Base-by-base conservation (phyloP, 495 filamentous ascomycete genomes). In the Aspergillus leporis region DNA sequence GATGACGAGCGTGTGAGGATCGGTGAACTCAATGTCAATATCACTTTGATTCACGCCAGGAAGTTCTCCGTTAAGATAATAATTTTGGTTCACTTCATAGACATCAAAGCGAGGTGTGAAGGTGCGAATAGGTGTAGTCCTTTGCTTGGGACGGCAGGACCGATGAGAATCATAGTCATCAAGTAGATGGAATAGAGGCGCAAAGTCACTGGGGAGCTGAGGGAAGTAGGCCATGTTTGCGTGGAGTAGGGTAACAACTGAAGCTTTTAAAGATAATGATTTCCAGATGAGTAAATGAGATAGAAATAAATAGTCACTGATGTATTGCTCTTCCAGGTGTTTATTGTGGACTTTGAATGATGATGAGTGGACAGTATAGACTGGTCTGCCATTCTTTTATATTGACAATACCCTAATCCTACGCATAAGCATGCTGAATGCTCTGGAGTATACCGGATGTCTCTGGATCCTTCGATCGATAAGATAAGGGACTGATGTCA, bases 11-110 rank as follows among this genome's bases (percentile, higher is more conserved):
- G 90, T 96, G 51, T 89, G 81, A 5, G 80, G 74, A 68, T 96
- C 93, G 51, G 83, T 85, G 80, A 96, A 96, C 71, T 96, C 91
- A 65, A 97, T 89, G 53, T 84, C 75, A 61, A 97, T 73, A 65
- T 95, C 80, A 57, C 88, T 83, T 67, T 90, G 88, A 50, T 90
- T 83, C 48, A 92, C 80, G 40, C 93, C 93, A 0, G 93, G 91
- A 0, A 97, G 82, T 72, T 97, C 93, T 64, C 92, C 92, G 65
- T 94, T 85, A 2, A 98, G 86, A 64, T 92, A 83, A 72, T 93
- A 98, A 63, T 68, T 69, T 14, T 85, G 67, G 43, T 81, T 76
- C 2, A 78, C 71, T 74, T 96, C 92, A 56, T 82, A 81, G 47
- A 96, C 81, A 68, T 97, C 93, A 74, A 97, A 97, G 60, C 84